These are phyloP conservation scores for Syzygium aromaticum DNA, from an alignment of 345 rosid species.

Conservation along the genomic window DNA sequence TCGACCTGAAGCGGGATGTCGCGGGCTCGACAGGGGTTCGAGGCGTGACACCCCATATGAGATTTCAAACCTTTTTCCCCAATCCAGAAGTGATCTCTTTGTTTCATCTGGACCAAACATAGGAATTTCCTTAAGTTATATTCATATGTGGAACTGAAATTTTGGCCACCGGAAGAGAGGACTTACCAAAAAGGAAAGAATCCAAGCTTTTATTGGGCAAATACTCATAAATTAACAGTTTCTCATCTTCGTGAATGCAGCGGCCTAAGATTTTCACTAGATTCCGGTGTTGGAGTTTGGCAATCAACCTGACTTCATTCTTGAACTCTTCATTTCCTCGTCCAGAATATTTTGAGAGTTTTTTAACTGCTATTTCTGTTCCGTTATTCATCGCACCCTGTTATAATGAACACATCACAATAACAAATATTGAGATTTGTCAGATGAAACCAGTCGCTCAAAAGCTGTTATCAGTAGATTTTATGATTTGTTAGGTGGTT, in stretches of 20 bases:
- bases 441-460: conserved; percentile 1
- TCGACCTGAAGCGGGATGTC: too few species aligned
- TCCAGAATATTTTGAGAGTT: conserved; percentile 8
- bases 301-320: conserved; percentile 21
- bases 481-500: not conserved
- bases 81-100: not conserved
- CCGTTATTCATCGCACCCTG: conserved; percentile 17
- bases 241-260: conserved; percentile 42
- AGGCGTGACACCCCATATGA: conserved; percentile 3
- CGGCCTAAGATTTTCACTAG: conserved; percentile 60
- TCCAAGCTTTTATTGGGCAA: conserved; percentile 38
- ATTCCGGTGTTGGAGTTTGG: conserved; percentile 65
- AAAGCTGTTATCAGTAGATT: not conserved
- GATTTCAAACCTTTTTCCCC: conserved; percentile 3
- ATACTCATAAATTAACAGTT: conserved; percentile 47
- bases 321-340: conserved; percentile 26
- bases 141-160: not conserved
- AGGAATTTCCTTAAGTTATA: not conserved
- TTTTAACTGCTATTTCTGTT: conserved; percentile 21
- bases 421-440: conserved; percentile 1
- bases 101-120: not conserved
- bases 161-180: not conserved
- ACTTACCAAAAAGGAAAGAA: conserved; percentile 20
- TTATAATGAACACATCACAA: conserved; percentile 1
- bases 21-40: too few species aligned